phyloP scores from a whole-genome alignment of 371 early-diverging fungal species.

The Mortierella sp. region DNA sequence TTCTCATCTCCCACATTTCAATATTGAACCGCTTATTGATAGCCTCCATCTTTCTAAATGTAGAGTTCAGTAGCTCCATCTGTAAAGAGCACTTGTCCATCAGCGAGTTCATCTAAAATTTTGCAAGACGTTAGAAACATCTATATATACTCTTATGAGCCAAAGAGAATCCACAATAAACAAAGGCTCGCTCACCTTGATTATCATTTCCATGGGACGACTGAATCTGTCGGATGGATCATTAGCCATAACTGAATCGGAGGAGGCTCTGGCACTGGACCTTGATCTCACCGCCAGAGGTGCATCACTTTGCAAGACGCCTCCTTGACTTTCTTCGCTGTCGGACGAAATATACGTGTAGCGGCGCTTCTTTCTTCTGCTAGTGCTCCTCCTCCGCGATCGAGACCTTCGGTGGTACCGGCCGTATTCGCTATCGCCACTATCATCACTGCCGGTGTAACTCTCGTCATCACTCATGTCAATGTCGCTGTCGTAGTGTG shows the following conservation, averaged over 20 bases:
- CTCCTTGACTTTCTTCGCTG: slow-evolving; percentile 12
- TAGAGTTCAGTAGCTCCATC: slow-evolving; percentile 8
- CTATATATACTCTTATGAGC: background rate
- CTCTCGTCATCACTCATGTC: slow-evolving; percentile 14
- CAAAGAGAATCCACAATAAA: background rate
- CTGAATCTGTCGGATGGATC: slow-evolving; percentile 8
- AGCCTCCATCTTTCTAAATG: slow-evolving; percentile 10
- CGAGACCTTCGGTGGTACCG: background rate
- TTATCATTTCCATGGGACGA: slow-evolving; percentile 18
- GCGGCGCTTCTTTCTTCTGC: slow-evolving; percentile 1
- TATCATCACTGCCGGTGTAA: background rate
- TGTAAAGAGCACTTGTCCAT: slow-evolving; percentile 2
- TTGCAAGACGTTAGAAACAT: background rate
- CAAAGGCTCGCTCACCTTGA: slow-evolving; percentile 14
- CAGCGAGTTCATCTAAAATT: slow-evolving; percentile 8
- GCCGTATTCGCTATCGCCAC: background rate
- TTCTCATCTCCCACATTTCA: slow-evolving; percentile 17
- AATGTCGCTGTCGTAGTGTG: slow-evolving; percentile 4
- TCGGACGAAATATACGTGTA: slow-evolving; percentile 13
- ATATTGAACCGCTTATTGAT: slow-evolving; percentile 4
- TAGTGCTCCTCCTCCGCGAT: background rate
- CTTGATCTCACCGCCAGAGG: background rate
- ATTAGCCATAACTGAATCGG: background rate
- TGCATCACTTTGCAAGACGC: slow-evolving; percentile 10
- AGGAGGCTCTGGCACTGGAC: background rate